Base-by-base conservation (phyloP, 208 protist genomes). In the Trypanosoma mega region DNA sequence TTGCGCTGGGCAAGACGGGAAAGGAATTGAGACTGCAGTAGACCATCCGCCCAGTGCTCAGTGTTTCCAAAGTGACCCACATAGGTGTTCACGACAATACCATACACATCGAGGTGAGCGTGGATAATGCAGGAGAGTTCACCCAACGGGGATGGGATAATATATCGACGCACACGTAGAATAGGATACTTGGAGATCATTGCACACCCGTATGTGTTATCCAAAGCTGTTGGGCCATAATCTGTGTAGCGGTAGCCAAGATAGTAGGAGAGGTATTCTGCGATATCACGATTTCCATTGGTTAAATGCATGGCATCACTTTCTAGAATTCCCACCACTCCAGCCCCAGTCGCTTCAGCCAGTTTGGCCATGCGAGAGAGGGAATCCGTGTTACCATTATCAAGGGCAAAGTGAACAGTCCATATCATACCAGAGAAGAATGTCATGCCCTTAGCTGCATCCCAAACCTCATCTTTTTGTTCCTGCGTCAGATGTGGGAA, bases 1-100 rank as follows among this genome's bases (percentile, higher is more conserved):
- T 85, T 87, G 9, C 45, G 26, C 45, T 53, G 16, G 12, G 69
- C 82, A 5, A 93, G 52, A 27, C 70, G 48, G 3, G 74, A 76
- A 18, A 93, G 62, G 50, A 86, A 93, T 74, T 90, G 76, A 18
- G 79, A 90, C 65, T 90, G 85, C 53, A 93, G 67, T n/a, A 93
- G 64, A n/a, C 82, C 85, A 58, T 93, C 85, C 11, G 78, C 85
- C 67, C 71, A 84, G 72, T 93, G 85, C 62, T 90, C 74, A 11
- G 85, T 93, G 74, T 93, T 93, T 48, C 85, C 81, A 63, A 89
- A 93, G 78, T 90, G 85, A 16, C 76, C 76, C 12, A 93, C 81
- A 60, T 86, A 93, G 18, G 74, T 86, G 48, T 90, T 70, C 4
- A 88, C 53, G 16, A n/a, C 52, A 14, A 90, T 29, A 24, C 85